A percentile compares a stretch with the other conserved stretches of the same genome.
phyloP scores from a whole-genome alignment of 768 basidiomycete species.

The Lactarius trivialis region DNA sequence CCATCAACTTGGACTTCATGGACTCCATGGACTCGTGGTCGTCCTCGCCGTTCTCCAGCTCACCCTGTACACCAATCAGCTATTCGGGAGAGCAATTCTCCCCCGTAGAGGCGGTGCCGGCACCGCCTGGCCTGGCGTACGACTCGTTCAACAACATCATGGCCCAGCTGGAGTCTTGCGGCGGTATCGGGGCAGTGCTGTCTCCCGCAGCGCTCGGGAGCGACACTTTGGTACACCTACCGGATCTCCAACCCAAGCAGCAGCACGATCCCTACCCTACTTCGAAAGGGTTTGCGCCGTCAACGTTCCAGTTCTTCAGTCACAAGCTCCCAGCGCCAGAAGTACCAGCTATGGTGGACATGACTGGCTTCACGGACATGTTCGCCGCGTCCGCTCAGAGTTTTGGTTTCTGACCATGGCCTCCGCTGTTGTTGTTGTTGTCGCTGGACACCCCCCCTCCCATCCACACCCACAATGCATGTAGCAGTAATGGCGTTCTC shows the following conservation, averaged over 20 bases:
- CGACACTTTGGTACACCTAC: background rate
- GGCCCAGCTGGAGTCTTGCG: slow-evolving; percentile 8
- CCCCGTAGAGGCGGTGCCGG: slow-evolving; percentile 9
- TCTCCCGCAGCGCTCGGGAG: background rate
- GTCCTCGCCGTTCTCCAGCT: slow-evolving; percentile 12
- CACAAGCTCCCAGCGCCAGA: slow-evolving; percentile 9
- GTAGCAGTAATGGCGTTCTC: slow-evolving; percentile 18
- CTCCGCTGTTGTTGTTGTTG: slow-evolving; percentile 12
- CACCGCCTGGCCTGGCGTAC: slow-evolving; percentile 7
- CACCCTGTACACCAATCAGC: slow-evolving; percentile 15
- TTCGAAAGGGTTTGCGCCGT: background rate
- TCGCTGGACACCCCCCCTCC: slow-evolving; percentile 1
- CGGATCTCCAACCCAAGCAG: slow-evolving; percentile 1
- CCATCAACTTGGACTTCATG: slow-evolving; percentile 18
- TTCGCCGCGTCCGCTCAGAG: slow-evolving; percentile 7
- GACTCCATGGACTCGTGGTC: slow-evolving; percentile 15
- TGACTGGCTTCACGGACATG: slow-evolving; percentile 6
- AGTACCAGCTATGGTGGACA: slow-evolving; percentile 1
- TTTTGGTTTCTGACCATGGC: slow-evolving; percentile 14
- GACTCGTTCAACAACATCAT: slow-evolving; percentile 7
- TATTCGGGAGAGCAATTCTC: slow-evolving; percentile 16
- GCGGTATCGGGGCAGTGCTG: background rate
- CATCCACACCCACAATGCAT: background rate
- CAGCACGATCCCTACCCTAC: background rate
- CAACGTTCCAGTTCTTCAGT: slow-evolving; percentile 7